Evolutionary conservation across 2,329 filamentous ascomycete species (phyloP).

Genomic region (Penicillium crustosum): DNA sequence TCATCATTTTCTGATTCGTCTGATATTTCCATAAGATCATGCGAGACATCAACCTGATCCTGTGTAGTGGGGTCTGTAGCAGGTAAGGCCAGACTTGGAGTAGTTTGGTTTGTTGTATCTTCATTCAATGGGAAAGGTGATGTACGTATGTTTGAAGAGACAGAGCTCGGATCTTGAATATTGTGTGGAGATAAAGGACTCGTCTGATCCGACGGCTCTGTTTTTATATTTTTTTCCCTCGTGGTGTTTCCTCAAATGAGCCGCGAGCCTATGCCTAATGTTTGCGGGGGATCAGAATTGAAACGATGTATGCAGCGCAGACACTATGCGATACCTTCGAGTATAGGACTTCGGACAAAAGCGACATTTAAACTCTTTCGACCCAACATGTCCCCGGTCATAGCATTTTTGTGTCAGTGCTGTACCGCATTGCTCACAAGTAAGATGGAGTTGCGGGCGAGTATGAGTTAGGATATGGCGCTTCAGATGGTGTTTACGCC

Average conservation of each 20-base stretch:
- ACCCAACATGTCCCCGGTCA: not conserved
- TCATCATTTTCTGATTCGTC: not conserved
- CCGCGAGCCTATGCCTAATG: not conserved
- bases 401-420: not conserved
- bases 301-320: not conserved
- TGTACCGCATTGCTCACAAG: constrained; percentile 2
- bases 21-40: not conserved
- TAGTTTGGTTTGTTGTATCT: not conserved
- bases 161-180: not conserved
- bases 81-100: not conserved
- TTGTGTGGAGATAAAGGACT: not conserved
- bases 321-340: not conserved
- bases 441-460: constrained; percentile 1
- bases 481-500: constrained; percentile 6
- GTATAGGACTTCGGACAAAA: constrained; percentile 4
- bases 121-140: not conserved
- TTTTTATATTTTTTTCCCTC: not conserved
- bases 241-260: not conserved
- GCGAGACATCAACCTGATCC: not conserved
- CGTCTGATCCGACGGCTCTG: not conserved
- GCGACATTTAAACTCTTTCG: constrained; percentile 1
- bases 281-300: not conserved
- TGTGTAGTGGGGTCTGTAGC: not conserved
- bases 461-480: constrained; percentile 6
- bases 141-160: not conserved